A percentile compares a stretch with the other conserved stretches of the same genome.
Conservation (phyloP, 306 rosid species). For the Dicorynia guianensis region DNA sequence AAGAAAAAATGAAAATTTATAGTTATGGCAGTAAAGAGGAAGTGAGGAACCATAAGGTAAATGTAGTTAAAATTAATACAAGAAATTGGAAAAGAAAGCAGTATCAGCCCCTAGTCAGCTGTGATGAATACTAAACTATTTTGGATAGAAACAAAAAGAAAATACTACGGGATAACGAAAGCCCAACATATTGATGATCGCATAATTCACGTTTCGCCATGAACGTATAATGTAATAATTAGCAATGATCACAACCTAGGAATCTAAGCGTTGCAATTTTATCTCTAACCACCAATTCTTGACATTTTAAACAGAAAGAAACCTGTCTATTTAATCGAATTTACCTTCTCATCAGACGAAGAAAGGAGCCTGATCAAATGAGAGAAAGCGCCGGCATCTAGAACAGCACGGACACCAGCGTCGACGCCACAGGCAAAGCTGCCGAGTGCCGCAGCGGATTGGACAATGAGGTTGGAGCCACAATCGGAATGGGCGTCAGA, state of each 20-base stretch:
- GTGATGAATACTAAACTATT: too few relatives aligned
- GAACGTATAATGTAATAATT: not conserved
- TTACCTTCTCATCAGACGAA: conserved; percentile 61
- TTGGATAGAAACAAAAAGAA: too few relatives aligned
- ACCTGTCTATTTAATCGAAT: not conserved
- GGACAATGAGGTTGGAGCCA: conserved; percentile 61
- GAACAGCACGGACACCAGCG: conserved; percentile 65
- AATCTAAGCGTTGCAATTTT: conserved; percentile 26
- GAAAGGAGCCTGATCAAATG: conserved; percentile 57
- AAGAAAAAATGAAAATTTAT: not conserved
- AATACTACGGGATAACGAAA: too few relatives aligned
- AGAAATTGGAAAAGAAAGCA: too few relatives aligned
- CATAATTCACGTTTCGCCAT: conserved; percentile 6
- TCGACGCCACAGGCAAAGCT: conserved; percentile 78
- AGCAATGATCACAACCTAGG: conserved; percentile 19
- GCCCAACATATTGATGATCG: conserved; percentile 11
- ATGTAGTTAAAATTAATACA: not conserved
- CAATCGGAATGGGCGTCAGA: conserved; percentile 35
- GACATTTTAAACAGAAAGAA: conserved; percentile 19
- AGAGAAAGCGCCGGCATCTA: conserved; percentile 65
- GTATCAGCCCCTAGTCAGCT: too few relatives aligned
- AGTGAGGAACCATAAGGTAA: not conserved
- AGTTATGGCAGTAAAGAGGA: not conserved
- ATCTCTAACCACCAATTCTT: conserved; percentile 24
- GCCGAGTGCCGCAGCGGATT: conserved; percentile 71